Evolutionary conservation across 2,329 filamentous ascomycete genomes (phyloP).

Genomic region (Talaromyces sp.): DNA sequence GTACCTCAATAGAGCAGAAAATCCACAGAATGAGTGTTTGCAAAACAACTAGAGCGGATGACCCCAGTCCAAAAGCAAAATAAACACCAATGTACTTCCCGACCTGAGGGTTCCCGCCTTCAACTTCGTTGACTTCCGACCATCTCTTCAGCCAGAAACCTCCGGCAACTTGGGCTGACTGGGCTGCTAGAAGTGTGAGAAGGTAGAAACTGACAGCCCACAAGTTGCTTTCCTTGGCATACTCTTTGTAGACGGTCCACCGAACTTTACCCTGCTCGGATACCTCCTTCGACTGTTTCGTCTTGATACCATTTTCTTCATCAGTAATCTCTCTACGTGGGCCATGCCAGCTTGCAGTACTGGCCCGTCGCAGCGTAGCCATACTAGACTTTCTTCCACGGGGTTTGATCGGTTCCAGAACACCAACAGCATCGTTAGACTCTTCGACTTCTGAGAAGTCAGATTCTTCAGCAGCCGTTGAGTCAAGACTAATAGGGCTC

Average conservation of each 20-base stretch:
- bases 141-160: constrained; percentile 92
- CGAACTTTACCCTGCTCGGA: constrained; percentile 96
- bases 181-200: constrained; percentile 67
- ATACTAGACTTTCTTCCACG: constrained; percentile 61
- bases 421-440: constrained; percentile 65
- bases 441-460: constrained; percentile 51
- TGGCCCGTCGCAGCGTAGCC: constrained; percentile 79
- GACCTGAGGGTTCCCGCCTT: constrained; percentile 65
- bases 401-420: constrained; percentile 67
- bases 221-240: constrained; percentile 90
- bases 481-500: constrained; percentile 52
- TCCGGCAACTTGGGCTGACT: constrained; percentile 75
- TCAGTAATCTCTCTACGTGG: constrained; percentile 78
- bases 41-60: constrained; percentile 74
- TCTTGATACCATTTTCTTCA: constrained; percentile 68
- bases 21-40: constrained; percentile 98
- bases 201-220: constrained; percentile 77
- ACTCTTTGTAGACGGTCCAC: constrained; percentile 90
- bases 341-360: constrained; percentile 82
- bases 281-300: constrained; percentile 80
- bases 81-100: constrained; percentile 94
- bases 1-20: constrained; percentile 95
- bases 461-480: constrained; percentile 48
- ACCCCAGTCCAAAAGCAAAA: constrained; percentile 87
- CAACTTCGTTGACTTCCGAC: constrained; percentile 70